phyloP scores from a whole-genome alignment of 805 yeast genomes.

The Saccharomycopsis sp. region DNA sequence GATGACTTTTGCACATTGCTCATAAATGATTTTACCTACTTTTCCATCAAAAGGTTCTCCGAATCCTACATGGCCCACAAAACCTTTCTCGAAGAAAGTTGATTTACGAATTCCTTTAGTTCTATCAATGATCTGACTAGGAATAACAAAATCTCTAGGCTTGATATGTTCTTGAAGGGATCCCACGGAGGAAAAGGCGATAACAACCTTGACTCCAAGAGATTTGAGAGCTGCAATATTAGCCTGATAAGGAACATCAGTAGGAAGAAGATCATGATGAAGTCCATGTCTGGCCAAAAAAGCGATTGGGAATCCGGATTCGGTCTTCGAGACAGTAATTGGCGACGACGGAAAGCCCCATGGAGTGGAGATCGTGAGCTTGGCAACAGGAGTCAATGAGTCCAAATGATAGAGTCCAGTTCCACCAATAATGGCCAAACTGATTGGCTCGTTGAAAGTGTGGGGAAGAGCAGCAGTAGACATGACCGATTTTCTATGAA shows the following conservation, averaged over 20 bases:
- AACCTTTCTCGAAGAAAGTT: slow-evolving; percentile 84
- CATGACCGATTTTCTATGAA: slow-evolving; percentile 29
- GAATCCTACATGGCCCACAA: slow-evolving; percentile 95
- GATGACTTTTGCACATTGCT: slow-evolving; percentile 40
- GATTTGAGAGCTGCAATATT: slow-evolving; percentile 92
- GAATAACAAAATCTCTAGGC: slow-evolving; percentile 95
- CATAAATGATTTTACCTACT: slow-evolving; percentile 58
- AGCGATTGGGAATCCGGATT: slow-evolving; percentile 76
- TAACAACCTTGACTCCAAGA: slow-evolving; percentile 77
- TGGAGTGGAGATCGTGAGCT: slow-evolving; percentile 79
- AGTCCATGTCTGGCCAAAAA: slow-evolving; percentile 92
- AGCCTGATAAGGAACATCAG: slow-evolving; percentile 89
- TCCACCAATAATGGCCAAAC: slow-evolving; percentile 91
- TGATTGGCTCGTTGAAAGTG: slow-evolving; percentile 57
- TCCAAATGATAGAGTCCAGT: slow-evolving; percentile 92
- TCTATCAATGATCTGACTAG: slow-evolving; percentile 93
- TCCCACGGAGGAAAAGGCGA: slow-evolving; percentile 96
- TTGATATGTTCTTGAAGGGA: slow-evolving; percentile 81
- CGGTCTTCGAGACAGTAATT: slow-evolving; percentile 80
- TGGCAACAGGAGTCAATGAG: slow-evolving; percentile 78
- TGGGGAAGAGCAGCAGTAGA: slow-evolving; percentile 36
- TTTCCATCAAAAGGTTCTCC: slow-evolving; percentile 92
- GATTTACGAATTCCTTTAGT: slow-evolving; percentile 92
- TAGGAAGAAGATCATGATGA: slow-evolving; percentile 83
- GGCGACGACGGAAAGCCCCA: slow-evolving; percentile 98